Conservation (phyloP, 805 yeast genomes). For the Blastobotrys chiropterorum region DNA sequence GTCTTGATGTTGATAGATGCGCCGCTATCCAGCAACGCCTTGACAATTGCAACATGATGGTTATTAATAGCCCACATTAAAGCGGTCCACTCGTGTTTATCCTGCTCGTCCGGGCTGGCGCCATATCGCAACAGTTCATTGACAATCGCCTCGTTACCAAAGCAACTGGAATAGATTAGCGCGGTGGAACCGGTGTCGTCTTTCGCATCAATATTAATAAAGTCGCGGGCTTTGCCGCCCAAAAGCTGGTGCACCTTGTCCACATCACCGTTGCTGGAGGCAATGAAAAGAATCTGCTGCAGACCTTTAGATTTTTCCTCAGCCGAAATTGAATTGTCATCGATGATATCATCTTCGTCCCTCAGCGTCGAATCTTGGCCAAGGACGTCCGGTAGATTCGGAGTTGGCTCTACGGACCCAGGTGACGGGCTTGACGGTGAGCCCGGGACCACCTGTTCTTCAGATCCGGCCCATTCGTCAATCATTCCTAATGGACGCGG, state of each 20-base stretch:
- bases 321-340: slow-evolving; percentile 13
- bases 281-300: slow-evolving; percentile 28
- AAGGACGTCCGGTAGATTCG: background rate
- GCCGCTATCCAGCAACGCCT: slow-evolving; percentile 51
- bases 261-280: slow-evolving; percentile 33
- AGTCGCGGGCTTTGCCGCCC: slow-evolving; percentile 17
- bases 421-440: background rate
- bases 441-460: background rate
- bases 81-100: slow-evolving; percentile 41
- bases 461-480: background rate
- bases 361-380: slow-evolving; percentile 3
- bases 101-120: slow-evolving; percentile 33
- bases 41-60: slow-evolving; percentile 49
- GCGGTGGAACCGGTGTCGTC: slow-evolving; percentile 37
- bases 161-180: slow-evolving; percentile 35
- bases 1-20: slow-evolving; percentile 45
- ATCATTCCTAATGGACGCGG: background rate
- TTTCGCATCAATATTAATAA: slow-evolving; percentile 28
- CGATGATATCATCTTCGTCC: slow-evolving; percentile 22
- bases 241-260: slow-evolving; percentile 27
- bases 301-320: slow-evolving; percentile 20
- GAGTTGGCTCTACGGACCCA: background rate
- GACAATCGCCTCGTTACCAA: slow-evolving; percentile 35
- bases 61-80: slow-evolving; percentile 82
- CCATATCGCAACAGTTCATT: slow-evolving; percentile 30